phyloP scores from a whole-genome alignment of 192 early-diverging fungal species.

The Coemansia biformis region DNA sequence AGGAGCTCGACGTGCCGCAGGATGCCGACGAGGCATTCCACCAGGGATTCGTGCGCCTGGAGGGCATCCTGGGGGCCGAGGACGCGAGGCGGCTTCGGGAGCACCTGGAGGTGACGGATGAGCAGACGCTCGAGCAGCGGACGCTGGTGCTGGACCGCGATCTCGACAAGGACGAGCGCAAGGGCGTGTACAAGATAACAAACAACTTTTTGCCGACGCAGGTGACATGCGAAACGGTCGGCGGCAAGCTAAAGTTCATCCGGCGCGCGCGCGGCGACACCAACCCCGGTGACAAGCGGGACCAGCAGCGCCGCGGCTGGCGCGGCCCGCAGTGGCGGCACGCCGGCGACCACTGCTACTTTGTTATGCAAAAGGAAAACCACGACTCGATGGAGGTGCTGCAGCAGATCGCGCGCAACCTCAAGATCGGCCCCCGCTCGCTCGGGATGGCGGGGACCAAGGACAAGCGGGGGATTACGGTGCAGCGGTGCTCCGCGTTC shows the following conservation, averaged over 20 bases:
- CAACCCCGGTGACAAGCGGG: not conserved
- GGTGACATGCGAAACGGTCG: constrained; percentile 38
- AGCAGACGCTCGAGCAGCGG: constrained; percentile 10
- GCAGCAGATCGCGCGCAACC: constrained; percentile 35
- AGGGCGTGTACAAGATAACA: constrained; percentile 43
- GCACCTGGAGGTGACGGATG: constrained; percentile 21
- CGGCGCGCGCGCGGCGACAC: constrained; percentile 1
- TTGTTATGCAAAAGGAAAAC: constrained; percentile 91
- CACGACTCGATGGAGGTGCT: constrained; percentile 86
- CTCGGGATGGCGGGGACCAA: constrained; percentile 92
- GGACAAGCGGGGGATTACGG: constrained; percentile 86
- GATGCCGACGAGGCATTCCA: constrained; percentile 26
- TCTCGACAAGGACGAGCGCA: constrained; percentile 37
- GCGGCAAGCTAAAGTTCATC: constrained; percentile 33
- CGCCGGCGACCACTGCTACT: constrained; percentile 72
- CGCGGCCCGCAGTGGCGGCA: constrained; percentile 48
- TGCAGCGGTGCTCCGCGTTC: constrained; percentile 72
- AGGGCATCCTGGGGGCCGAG: constrained; percentile 16
- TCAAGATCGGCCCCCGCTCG: constrained; percentile 34
- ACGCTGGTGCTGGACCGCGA: constrained; percentile 25
- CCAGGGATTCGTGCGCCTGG: constrained; percentile 21
- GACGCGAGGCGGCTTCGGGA: constrained; percentile 19
- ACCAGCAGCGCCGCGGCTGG: constrained; percentile 3
- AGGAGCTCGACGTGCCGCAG: constrained; percentile 22
- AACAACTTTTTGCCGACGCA: constrained; percentile 40